Evolutionary conservation across 1,139 yeast species (phyloP), one percentile per base, ranked within the genome.

Genomic region (Pichia kudriavzevii): DNA sequence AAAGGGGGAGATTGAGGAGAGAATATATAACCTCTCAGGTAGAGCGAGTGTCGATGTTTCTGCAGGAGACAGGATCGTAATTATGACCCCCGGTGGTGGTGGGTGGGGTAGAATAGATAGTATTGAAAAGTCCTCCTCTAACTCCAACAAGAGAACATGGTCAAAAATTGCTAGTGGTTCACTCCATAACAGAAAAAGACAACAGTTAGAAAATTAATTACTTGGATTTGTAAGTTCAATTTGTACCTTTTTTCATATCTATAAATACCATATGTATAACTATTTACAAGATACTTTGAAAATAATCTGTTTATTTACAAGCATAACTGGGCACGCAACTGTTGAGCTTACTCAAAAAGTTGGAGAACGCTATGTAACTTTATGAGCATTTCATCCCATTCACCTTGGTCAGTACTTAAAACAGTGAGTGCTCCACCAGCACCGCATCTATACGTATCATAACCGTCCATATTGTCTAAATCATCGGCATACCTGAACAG

Each of bases 341-440:
- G 22, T 20, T 20, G 11, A 18, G 13, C 19, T 19, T 28, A 26
- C 33, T 44, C 39, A 35, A 82, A 80, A 9, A 79, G 72, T 48
- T 77, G 87, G 34, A 82, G 58, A 10, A 94, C 94, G 53, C 93
- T 78, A 31, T 75, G 74, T 23, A 91, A 63, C 55, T 93, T 93
- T 18, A 82, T 64, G 37, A 69, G 59, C 95, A 93, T 82, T 56
- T 93, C 99, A 24, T 85, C 88, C 84, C 94, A 85, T 58, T 93
- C 99, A 2, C 78, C 91, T 15, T 72, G 72, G 7, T 68, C 66
- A 18, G 85, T 78, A 55, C 95, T 84, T 40, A 93, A 64, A 3
- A 87, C 93, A 0, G 98, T 91, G 39, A 93, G 79, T 21, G 98
- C 99, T 7, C 99, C 99, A 9, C 99, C 99, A 7, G 98, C 98